Evolutionary conservation across 2,329 filamentous ascomycete genomes (phyloP).

Genomic region (Phyllosticta citribraziliensis): DNA sequence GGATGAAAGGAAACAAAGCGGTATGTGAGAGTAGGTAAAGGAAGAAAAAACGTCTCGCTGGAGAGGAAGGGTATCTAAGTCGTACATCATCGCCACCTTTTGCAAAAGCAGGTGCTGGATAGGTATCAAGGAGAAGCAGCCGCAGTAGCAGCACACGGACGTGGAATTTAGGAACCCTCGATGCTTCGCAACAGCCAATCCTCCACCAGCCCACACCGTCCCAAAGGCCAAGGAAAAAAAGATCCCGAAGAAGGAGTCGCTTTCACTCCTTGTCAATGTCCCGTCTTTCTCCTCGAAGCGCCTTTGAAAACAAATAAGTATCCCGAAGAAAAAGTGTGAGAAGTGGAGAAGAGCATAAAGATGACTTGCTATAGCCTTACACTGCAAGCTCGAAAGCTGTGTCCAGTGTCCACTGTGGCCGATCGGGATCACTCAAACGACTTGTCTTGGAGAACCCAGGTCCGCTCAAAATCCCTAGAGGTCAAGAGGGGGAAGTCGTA

Average conservation of each 20-base stretch:
- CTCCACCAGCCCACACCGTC: background rate
- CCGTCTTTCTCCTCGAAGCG: background rate
- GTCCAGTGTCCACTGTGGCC: background rate
- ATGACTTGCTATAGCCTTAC: background rate
- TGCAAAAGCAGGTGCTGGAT: background rate
- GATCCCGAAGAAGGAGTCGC: background rate
- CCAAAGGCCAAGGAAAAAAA: background rate
- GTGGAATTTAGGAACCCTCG: too few relatives aligned
- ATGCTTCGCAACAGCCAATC: background rate
- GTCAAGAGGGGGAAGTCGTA: background rate
- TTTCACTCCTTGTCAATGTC: background rate
- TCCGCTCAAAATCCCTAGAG: background rate
- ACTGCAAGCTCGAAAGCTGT: background rate
- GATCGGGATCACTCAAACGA: background rate
- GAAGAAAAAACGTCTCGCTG: background rate
- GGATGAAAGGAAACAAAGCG: background rate
- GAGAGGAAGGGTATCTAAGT: slow-evolving; percentile 8
- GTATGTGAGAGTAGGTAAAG: background rate
- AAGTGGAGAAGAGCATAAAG: background rate
- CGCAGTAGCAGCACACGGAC: too few relatives aligned
- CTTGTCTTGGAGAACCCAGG: background rate
- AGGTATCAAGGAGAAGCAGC: background rate
- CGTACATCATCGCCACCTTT: slow-evolving; percentile 4
- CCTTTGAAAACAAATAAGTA: background rate
- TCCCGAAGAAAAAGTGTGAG: background rate